phyloP scores from a whole-genome alignment of 768 basidiomycete species.

The Udeniomyces megalosporus region DNA sequence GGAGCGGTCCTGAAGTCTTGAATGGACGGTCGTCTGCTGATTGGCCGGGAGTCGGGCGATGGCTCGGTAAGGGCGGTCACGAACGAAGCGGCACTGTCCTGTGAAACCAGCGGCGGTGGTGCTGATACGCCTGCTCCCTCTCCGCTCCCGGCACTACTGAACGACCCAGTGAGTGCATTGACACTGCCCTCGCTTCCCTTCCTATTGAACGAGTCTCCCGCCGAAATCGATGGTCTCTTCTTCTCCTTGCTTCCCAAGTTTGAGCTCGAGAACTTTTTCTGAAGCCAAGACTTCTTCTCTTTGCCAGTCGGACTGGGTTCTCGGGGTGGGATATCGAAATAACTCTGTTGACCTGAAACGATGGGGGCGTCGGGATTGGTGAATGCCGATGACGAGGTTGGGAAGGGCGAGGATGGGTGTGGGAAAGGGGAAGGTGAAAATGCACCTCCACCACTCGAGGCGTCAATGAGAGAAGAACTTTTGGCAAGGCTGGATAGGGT shows the following conservation, averaged over 20 bases:
- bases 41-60: not conserved
- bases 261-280: constrained; percentile 25
- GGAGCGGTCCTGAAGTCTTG: not conserved
- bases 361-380: not conserved
- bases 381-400: no score
- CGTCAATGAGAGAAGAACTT: no score
- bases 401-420: no score
- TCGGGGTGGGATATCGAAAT: not conserved
- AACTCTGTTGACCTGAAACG: constrained; percentile 5
- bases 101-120: no score
- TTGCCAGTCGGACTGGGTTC: constrained; percentile 3
- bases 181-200: constrained; percentile 19
- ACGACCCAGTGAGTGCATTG: constrained; percentile 8
- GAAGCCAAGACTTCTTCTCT: constrained; percentile 28
- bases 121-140: no score
- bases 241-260: not conserved
- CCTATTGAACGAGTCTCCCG: not conserved
- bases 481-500: no score
- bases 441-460: no score
- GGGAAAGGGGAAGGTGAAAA: not conserved
- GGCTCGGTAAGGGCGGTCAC: no score
- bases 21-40: constrained; percentile 1
- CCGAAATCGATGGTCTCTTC: constrained; percentile 10
- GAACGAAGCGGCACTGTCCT: no score
- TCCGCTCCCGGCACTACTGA: not conserved